Evolutionary conservation across 805 yeast genomes (phyloP).

Genomic region (Candida endomychidarum): DNA sequence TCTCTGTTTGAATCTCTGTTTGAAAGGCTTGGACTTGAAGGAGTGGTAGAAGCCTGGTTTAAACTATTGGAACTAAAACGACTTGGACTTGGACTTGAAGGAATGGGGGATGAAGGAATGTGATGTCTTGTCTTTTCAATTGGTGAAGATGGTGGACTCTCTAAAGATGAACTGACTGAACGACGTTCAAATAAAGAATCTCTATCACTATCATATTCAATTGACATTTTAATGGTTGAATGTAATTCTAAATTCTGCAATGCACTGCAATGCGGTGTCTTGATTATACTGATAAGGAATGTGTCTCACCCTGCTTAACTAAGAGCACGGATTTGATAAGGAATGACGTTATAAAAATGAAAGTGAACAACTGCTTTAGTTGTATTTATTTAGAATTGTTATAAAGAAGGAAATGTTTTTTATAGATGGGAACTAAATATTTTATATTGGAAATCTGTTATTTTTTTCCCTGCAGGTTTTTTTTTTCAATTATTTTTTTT

Average conservation of each 20-base stretch:
- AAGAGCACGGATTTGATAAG: not conserved
- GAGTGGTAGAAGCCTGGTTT: too few relatives aligned
- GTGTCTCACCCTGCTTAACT: not conserved
- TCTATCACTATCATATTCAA: constrained; percentile 3
- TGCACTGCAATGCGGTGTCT: too few relatives aligned
- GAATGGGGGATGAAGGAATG: too few relatives aligned
- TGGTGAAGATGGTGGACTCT: constrained; percentile 12
- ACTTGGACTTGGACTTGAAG: not conserved
- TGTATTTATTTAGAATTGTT: not conserved
- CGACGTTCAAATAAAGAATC: constrained; percentile 2
- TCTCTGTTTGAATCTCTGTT: too few relatives aligned
- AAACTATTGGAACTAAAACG: too few relatives aligned
- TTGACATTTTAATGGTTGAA: not conserved
- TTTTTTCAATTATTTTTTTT: constrained; percentile 1
- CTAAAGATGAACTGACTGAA: constrained; percentile 5
- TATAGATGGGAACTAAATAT: not conserved
- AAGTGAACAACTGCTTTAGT: too few relatives aligned
- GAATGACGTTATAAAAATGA: not conserved
- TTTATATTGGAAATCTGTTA: not conserved
- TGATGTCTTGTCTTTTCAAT: too few relatives aligned
- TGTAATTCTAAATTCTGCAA: too few relatives aligned
- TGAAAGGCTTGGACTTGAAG: too few relatives aligned
- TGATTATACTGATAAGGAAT: too few relatives aligned
- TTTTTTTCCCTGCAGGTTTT: too few relatives aligned
- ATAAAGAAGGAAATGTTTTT: constrained; percentile 1